Evolutionary conservation across 306 rosid genomes (phyloP), one percentile per base, ranked within the genome.

Genomic region (Corylus avellana): DNA sequence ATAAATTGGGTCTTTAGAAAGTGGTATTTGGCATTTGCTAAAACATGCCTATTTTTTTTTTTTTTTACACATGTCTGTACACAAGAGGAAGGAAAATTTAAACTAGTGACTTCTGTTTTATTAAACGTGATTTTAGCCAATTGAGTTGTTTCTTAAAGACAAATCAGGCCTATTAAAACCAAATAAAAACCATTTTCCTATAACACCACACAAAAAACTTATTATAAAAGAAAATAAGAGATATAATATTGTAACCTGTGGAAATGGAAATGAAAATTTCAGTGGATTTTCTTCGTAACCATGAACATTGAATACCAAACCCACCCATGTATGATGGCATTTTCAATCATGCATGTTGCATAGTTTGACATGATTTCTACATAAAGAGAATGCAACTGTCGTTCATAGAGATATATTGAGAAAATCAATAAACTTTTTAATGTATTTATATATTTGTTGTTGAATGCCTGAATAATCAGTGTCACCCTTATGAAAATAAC

Each of bases 391-490:
- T 64, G 35, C 39, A 27, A 7, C 20, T 20, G 12, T 0, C 17
- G 37, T 42, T 54, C 69, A 39, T 27, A 14, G 16, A 62, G 13
- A 25, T 46, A 16, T 54, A 53, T 62, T 63, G 73, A 71, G 55
- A 25, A 67, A 72, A 72, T 29, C 29, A 27, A 27, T 9, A 12
- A 4, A 59, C 1, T 3, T 20, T 8, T 29, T 4, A 20, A 42
- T 42, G 37, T 13, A 3, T 10, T 27, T 7, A 64, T 35, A 66
- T 73, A 12, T 27, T 8, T 61, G 46, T 82, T 73, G 82, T 75
- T 82, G 86, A 82, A 59, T 69, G 12, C 6, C 27, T 50, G 73
- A 78, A 74, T 50, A 27, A 74, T 78, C 75, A 11, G 17, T 25
- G 11, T 25, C 3, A 59, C 25, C 66, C 37, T 22, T 5, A 42